These are phyloP conservation scores for Trametes elegans DNA, from an alignment of 768 basidiomycete species.

Conservation along the genomic window DNA sequence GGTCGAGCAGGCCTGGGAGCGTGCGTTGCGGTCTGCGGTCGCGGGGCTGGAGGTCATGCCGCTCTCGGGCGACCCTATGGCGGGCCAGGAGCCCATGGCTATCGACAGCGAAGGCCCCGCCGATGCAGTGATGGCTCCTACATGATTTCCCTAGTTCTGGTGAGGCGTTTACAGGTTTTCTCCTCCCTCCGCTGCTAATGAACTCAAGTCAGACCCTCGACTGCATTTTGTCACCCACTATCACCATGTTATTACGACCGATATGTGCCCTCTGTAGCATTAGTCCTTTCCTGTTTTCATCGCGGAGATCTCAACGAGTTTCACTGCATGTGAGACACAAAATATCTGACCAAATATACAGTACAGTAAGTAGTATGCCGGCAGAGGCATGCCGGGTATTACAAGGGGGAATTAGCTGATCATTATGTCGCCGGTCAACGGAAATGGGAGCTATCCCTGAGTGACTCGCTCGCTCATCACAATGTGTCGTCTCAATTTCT, in stretches of 20 bases:
- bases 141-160: constrained; percentile 24
- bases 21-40: constrained; percentile 72
- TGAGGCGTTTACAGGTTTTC: too few relatives aligned
- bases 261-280: not conserved
- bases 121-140: constrained; percentile 48
- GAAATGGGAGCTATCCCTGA: too few relatives aligned
- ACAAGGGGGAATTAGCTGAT: too few relatives aligned
- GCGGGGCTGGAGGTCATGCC: constrained; percentile 68
- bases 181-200: too few relatives aligned
- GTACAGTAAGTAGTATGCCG: too few relatives aligned
- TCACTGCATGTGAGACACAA: too few relatives aligned
- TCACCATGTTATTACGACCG: not conserved
- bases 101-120: constrained; percentile 24
- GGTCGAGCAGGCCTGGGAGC: constrained; percentile 82
- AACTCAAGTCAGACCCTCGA: too few relatives aligned
- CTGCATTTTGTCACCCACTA: too few relatives aligned
- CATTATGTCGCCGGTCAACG: too few relatives aligned
- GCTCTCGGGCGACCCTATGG: constrained; percentile 15
- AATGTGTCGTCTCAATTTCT: constrained; percentile 48
- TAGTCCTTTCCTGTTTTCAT: not conserved
- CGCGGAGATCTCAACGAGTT: not conserved
- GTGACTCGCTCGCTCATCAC: constrained; percentile 48
- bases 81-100: not conserved
- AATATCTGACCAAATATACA: too few relatives aligned
- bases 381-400: too few relatives aligned